Conservation (phyloP, 805 yeast species). For the Sporopachydermia quercuum region DNA sequence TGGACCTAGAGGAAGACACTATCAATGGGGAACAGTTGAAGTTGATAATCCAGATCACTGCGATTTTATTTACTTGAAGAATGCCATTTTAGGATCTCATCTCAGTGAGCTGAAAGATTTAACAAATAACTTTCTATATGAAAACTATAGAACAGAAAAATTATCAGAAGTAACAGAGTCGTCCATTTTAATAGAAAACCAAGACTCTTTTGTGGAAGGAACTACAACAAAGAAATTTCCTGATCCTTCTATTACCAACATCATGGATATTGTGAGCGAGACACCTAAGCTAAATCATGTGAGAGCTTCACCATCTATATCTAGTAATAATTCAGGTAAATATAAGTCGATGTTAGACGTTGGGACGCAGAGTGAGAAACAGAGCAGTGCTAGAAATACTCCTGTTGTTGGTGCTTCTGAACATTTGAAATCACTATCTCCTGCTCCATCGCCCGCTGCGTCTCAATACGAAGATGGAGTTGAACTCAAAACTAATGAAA, state of each 20-base stretch:
- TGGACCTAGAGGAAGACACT: conserved; percentile 34
- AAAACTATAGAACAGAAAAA: conserved; percentile 50
- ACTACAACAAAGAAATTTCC: not conserved
- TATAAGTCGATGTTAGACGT: not conserved
- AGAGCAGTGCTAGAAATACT: not conserved
- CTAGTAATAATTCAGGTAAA: not conserved
- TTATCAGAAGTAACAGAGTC: conserved; percentile 14
- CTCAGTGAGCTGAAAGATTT: conserved; percentile 50
- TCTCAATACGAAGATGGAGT: no score
- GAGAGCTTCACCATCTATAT: not conserved
- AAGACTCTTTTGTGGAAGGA: no score
- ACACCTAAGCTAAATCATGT: not conserved
- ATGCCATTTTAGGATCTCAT: conserved; percentile 44
- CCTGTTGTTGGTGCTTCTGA: not conserved
- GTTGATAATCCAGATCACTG: conserved; percentile 37
- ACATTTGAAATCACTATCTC: not conserved
- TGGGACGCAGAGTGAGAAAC: not conserved
- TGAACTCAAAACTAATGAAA: not conserved
- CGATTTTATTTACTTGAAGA: conserved; percentile 39
- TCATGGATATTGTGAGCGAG: not conserved
- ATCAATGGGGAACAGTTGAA: conserved; percentile 55
- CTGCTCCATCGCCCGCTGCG: no score
- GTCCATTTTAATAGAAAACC: not conserved
- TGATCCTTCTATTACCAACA: not conserved
- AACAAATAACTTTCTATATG: conserved; percentile 50